These are phyloP conservation scores for Mrakia gelida DNA, from an alignment of 768 basidiomycete species.

Conservation along the genomic window DNA sequence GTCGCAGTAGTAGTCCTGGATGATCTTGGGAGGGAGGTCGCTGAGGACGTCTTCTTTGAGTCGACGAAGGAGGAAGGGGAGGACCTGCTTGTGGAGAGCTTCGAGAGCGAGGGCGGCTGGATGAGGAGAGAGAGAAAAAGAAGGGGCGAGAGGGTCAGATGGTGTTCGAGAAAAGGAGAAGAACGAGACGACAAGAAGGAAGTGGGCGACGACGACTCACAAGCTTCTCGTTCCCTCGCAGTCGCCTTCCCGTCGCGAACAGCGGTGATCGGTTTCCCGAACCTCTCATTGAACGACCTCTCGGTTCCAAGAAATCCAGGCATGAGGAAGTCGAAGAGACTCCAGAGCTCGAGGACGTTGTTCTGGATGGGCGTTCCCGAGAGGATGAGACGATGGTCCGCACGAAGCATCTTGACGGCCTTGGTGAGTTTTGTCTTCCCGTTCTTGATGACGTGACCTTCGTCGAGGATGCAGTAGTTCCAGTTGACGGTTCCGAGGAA, in stretches of 20 bases:
- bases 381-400: conserved; percentile 87
- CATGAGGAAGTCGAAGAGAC: conserved; percentile 98
- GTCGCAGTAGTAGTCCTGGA: conserved; percentile 99
- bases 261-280: conserved; percentile 90
- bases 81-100: conserved; percentile 94
- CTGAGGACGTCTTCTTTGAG: conserved; percentile 94
- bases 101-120: conserved; percentile 89
- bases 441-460: conserved; percentile 98
- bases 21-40: conserved; percentile 97
- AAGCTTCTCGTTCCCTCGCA: conserved; percentile 87
- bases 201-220: conserved; percentile 54
- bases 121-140: neutral
- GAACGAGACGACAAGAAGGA: neutral
- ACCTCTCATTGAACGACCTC: conserved; percentile 86
- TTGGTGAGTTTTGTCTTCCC: conserved; percentile 96
- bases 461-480: conserved; percentile 95
- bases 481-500: conserved; percentile 70
- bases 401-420: conserved; percentile 83
- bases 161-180: neutral
- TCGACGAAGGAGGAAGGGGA: conserved; percentile 94
- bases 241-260: conserved; percentile 83
- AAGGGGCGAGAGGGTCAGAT: neutral
- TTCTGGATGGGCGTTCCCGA: conserved; percentile 99
- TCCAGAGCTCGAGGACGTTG: conserved; percentile 97
- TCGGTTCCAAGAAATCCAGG: conserved; percentile 98